Conservation (phyloP, 768 basidiomycete species). For the Vararia minispora region DNA sequence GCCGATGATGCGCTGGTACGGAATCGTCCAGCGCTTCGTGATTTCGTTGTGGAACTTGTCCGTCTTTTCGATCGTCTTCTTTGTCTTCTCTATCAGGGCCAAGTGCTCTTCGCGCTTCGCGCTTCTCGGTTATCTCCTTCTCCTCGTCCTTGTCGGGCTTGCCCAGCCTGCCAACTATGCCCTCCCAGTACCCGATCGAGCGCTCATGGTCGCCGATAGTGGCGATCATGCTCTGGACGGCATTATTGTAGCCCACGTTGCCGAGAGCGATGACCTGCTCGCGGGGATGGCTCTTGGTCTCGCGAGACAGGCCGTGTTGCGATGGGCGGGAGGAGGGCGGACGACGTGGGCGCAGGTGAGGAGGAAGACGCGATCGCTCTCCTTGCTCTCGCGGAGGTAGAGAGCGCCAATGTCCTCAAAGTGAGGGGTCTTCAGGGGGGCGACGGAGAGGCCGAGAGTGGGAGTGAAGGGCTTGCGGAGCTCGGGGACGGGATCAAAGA, state of each 20-base stretch:
- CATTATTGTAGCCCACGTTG: constrained; percentile 15
- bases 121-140: constrained; percentile 10
- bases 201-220: constrained; percentile 12
- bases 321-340: constrained; percentile 20
- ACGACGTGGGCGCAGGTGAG: constrained; percentile 26
- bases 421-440: constrained; percentile 20
- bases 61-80: constrained; percentile 15
- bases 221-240: constrained; percentile 19
- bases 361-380: constrained; percentile 18
- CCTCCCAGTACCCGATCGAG: constrained; percentile 17
- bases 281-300: constrained; percentile 16
- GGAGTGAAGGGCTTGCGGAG: constrained; percentile 24
- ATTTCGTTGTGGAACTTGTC: constrained; percentile 20
- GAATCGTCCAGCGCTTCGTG: constrained; percentile 15
- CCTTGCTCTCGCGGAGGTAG: constrained; percentile 19
- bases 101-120: constrained; percentile 17
- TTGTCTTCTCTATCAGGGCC: constrained; percentile 13
- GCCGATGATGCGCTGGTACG: constrained; percentile 23
- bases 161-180: constrained; percentile 14
- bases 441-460: constrained; percentile 26
- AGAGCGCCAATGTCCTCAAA: constrained; percentile 26
- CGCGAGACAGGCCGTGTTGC: constrained; percentile 16
- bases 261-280: constrained; percentile 26
- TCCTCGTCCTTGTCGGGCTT: constrained; percentile 13
- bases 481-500: constrained; percentile 17